A percentile compares a stretch with the other conserved stretches of the same genome.
Evolutionary conservation across 345 rosid species (phyloP).

Genomic region (Populus ilicifolia): DNA sequence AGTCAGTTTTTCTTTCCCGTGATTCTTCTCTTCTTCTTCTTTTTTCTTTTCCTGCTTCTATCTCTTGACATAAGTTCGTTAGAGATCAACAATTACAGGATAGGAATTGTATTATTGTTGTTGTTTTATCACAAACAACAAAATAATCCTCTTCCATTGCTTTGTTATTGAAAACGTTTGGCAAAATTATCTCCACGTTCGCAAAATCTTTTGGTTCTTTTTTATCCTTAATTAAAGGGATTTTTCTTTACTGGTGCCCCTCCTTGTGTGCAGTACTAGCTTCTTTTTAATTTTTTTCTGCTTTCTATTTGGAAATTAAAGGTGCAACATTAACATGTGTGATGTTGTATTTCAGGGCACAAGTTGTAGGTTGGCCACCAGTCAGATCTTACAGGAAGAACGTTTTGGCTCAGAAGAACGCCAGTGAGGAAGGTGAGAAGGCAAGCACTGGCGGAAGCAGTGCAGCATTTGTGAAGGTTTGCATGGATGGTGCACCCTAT

Average conservation of each 20-base stretch:
- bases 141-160: not conserved
- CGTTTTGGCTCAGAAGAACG: conserved; percentile 64
- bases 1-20: conserved; percentile 32
- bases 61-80: not conserved
- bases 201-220: not conserved
- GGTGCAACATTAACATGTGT: not conserved
- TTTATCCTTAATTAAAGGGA: not conserved
- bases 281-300: not conserved
- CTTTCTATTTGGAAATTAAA: not conserved
- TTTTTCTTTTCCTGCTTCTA: not conserved
- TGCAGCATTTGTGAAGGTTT: conserved; percentile 84
- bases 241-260: not conserved
- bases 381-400: conserved; percentile 89
- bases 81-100: not conserved
- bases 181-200: not conserved
- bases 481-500: conserved; percentile 98
- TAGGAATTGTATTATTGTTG: not conserved
- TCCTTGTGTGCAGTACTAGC: not conserved
- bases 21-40: not conserved
- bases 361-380: conserved; percentile 98
- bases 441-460: conserved; percentile 24
- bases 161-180: not conserved
- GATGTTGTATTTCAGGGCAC: conserved; percentile 44
- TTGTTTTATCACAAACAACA: not conserved
- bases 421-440: conserved; percentile 28